Evolutionary conservation across 1,284 basidiomycete species (phyloP).

Genomic region (Ustilago tritici): DNA sequence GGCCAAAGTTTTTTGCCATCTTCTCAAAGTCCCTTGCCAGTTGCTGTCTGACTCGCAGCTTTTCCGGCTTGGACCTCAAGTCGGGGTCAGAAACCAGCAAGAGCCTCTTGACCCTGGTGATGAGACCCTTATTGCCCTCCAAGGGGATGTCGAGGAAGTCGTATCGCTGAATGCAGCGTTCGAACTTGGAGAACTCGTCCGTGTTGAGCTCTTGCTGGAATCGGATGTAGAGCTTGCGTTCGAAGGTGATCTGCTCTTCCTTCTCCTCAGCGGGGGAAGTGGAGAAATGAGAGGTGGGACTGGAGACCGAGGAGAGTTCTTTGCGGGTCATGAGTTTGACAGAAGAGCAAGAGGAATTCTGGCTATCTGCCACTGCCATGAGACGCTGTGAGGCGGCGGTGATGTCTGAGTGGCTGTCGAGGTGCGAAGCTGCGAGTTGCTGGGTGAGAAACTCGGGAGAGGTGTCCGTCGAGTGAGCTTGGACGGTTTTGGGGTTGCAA

Average conservation of each 20-base stretch:
- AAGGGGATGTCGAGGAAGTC: conserved; percentile 62
- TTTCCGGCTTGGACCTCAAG: conserved; percentile 50
- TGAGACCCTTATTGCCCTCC: conserved; percentile 58
- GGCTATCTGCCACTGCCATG: conserved; percentile 28
- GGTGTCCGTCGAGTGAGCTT: conserved; percentile 43
- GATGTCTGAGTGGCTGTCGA: conserved; percentile 20
- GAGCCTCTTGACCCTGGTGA: conserved; percentile 62
- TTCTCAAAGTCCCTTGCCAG: conserved; percentile 62
- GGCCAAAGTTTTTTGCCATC: conserved; percentile 50
- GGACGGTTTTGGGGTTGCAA: conserved; percentile 41
- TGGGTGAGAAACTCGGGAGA: conserved; percentile 38
- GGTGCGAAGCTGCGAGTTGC: conserved; percentile 27
- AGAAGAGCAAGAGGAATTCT: conserved; percentile 6
- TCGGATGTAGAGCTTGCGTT: conserved; percentile 56
- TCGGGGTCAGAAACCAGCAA: conserved; percentile 58
- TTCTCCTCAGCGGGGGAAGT: conserved; percentile 22
- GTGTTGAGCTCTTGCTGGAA: conserved; percentile 53
- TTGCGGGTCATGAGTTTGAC: conserved; percentile 27
- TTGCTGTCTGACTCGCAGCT: conserved; percentile 51
- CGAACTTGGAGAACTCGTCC: conserved; percentile 59
- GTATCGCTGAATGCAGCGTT: conserved; percentile 62
- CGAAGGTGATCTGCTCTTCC: conserved; percentile 26
- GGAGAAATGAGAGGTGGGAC: conserved; percentile 23
- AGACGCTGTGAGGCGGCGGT: conserved; percentile 40
- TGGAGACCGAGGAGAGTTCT: conserved; percentile 23